Evolutionary conservation across 2,329 filamentous ascomycete genomes (phyloP).

Genomic region (Cercospora zeae-maydis): DNA sequence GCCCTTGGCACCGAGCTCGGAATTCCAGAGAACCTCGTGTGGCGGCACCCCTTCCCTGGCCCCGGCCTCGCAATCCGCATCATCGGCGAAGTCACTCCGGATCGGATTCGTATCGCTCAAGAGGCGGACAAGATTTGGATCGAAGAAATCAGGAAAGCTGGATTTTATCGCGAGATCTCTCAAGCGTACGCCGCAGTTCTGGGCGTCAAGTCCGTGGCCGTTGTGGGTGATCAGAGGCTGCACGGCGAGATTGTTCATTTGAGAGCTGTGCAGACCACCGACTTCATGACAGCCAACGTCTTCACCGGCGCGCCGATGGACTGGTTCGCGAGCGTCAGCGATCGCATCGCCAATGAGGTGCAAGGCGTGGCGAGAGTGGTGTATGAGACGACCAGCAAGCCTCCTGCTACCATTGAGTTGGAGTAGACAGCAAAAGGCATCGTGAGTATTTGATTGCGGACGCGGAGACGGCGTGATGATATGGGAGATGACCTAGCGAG

Average conservation of each 20-base stretch:
- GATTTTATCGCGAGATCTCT: slow-evolving; percentile 67
- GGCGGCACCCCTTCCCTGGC: slow-evolving; percentile 74
- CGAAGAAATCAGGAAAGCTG: slow-evolving; percentile 66
- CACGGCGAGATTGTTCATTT: slow-evolving; percentile 61
- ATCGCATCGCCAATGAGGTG: slow-evolving; percentile 71
- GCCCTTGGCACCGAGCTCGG: slow-evolving; percentile 65
- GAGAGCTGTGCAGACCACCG: slow-evolving; percentile 59
- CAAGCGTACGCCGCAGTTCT: slow-evolving; percentile 69
- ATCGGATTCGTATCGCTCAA: slow-evolving; percentile 74
- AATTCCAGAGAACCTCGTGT: slow-evolving; percentile 71
- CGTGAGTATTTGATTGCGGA: neutral
- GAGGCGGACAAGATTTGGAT: slow-evolving; percentile 77
- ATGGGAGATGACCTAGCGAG: neutral
- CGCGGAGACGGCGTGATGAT: neutral
- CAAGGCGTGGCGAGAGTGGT: slow-evolving; percentile 67
- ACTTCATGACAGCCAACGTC: slow-evolving; percentile 73
- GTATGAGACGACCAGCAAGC: slow-evolving; percentile 67
- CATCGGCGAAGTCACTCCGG: slow-evolving; percentile 76
- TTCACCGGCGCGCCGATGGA: slow-evolving; percentile 60
- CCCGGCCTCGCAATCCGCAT: slow-evolving; percentile 75
- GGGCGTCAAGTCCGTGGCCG: slow-evolving; percentile 62
- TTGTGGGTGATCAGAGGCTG: slow-evolving; percentile 67
- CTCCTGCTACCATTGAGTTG: slow-evolving; percentile 70
- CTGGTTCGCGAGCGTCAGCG: slow-evolving; percentile 63
- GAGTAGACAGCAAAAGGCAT: slow-evolving; percentile 49